Evolutionary conservation across 805 yeast species (phyloP).

Genomic region (Schizosaccharomyces octosporus): DNA sequence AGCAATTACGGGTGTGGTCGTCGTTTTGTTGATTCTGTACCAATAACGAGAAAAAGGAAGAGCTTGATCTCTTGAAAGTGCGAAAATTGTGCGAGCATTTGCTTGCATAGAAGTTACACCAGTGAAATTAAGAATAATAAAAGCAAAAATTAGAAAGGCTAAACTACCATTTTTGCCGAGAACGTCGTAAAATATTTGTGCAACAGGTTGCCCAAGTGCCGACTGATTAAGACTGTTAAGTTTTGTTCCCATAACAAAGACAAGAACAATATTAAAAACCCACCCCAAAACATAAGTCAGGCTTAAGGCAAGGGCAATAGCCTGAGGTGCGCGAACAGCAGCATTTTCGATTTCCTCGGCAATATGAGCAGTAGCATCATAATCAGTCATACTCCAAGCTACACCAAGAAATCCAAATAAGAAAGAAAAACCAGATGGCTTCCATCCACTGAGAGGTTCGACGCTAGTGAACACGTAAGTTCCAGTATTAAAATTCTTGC

Average conservation of each 20-base stretch:
- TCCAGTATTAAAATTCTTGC: constrained; percentile 23
- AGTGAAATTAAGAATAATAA: constrained; percentile 27
- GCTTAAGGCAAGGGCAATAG: constrained; percentile 29
- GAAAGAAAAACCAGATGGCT: constrained; percentile 29
- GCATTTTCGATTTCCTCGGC: constrained; percentile 42
- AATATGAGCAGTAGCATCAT: constrained; percentile 49
- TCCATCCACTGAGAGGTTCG: constrained; percentile 27
- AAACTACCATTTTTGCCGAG: constrained; percentile 30
- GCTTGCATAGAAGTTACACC: constrained; percentile 26
- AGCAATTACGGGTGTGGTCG: constrained; percentile 36
- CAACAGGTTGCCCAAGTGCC: constrained; percentile 35
- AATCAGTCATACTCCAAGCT: constrained; percentile 43
- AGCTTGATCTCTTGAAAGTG: constrained; percentile 42
- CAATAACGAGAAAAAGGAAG: constrained; percentile 29
- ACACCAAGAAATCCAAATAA: constrained; percentile 46
- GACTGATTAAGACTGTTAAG: constrained; percentile 24
- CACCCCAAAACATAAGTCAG: constrained; percentile 22
- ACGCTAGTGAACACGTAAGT: constrained; percentile 24
- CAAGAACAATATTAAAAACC: constrained; percentile 39
- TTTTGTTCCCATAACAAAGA: constrained; percentile 30
- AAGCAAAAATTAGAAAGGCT: constrained; percentile 19
- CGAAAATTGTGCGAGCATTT: constrained; percentile 41
- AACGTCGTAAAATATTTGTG: constrained; percentile 39
- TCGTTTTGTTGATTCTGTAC: constrained; percentile 22
- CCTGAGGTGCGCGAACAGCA: constrained; percentile 30